Conservation (phyloP, 176 grass and related monocot genomes). For the Eremochloa ophiuroides region DNA sequence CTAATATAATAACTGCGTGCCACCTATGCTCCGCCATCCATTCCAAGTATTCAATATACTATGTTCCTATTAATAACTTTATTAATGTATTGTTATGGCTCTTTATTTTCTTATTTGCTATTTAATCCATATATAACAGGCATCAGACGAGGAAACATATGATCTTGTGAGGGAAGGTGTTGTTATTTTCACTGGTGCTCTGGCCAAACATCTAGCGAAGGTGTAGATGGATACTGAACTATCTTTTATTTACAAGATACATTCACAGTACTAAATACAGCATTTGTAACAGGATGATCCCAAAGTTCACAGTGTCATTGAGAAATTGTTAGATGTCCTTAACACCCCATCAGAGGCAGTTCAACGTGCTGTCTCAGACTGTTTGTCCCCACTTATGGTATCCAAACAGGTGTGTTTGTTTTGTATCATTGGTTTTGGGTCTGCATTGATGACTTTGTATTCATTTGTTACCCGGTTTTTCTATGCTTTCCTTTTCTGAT, state of each 20-base stretch:
- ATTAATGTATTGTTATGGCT: constrained; percentile 4
- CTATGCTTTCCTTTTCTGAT: neutral
- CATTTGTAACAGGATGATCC: constrained; percentile 77
- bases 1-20: too few species aligned
- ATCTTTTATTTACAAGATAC: constrained; percentile 19
- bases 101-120: constrained; percentile 7
- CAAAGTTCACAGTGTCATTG: constrained; percentile 96
- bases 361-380: constrained; percentile 92
- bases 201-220: constrained; percentile 97
- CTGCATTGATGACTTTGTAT: neutral
- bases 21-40: too few species aligned
- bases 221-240: constrained; percentile 33
- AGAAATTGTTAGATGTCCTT: constrained; percentile 90
- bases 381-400: constrained; percentile 88
- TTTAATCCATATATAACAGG: constrained; percentile 32
- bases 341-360: constrained; percentile 98
- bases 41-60: neutral
- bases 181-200: constrained; percentile 96
- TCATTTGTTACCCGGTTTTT: neutral
- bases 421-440: constrained; percentile 11
- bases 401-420: constrained; percentile 66
- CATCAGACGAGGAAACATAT: constrained; percentile 93
- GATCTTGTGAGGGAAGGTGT: constrained; percentile 98
- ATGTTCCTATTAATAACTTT: neutral
- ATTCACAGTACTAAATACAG: constrained; percentile 16